Evolutionary conservation across 257 asterid species (phyloP).

Genomic region (Solanum appendiculatum): DNA sequence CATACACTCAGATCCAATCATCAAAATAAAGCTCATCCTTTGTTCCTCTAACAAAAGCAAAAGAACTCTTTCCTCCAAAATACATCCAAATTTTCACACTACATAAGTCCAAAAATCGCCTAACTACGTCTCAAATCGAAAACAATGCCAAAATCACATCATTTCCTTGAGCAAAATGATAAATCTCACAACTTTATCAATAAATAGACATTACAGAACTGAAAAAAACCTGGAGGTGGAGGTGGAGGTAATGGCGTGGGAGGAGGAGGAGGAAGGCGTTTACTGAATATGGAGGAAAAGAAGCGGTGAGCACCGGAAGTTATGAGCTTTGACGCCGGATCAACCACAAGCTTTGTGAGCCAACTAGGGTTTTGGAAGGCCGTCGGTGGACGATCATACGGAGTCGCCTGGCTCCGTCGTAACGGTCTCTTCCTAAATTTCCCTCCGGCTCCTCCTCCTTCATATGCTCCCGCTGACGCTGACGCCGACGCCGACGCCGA

Average conservation of each 20-base stretch:
- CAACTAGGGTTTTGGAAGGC: conserved; percentile 43
- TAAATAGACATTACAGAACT: neutral
- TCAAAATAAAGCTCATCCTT: neutral
- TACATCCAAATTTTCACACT: neutral
- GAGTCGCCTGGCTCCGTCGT: conserved; percentile 49
- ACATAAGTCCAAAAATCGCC: neutral
- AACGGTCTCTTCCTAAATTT: conserved; percentile 55
- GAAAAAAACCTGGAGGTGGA: conserved; percentile 26
- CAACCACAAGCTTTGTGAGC: conserved; percentile 66
- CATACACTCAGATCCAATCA: neutral
- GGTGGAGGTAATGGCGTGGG: conserved; percentile 22
- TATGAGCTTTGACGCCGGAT: conserved; percentile 74
- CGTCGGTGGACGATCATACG: conserved; percentile 76
- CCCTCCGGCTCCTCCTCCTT: conserved; percentile 74
- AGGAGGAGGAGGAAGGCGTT: conserved; percentile 41
- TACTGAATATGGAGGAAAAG: conserved; percentile 45
- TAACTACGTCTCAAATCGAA: neutral
- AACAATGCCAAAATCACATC: neutral
- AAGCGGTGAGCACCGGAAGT: conserved; percentile 61
- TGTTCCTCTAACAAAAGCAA: neutral
- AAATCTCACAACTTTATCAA: neutral
- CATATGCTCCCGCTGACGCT: conserved; percentile 15
- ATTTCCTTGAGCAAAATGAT: neutral
- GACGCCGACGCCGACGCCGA: conserved; percentile 18
- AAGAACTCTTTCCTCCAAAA: neutral